Percentiles rank a stretch among this genome's conserved stretches.
phyloP scores from a whole-genome alignment of 331 rosid species.

The Erythrophleum ivorense region DNA sequence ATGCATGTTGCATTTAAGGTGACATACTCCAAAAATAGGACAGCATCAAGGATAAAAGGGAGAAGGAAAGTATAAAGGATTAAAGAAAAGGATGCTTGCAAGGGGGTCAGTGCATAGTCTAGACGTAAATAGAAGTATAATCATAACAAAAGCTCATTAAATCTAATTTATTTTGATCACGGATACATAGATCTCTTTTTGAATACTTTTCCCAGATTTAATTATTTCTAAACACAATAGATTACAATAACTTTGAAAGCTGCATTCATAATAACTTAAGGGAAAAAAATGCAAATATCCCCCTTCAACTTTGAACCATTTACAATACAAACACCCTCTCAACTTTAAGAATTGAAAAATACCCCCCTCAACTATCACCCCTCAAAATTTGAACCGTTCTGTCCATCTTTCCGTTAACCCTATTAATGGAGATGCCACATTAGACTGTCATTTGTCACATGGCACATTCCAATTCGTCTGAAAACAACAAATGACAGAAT shows the following conservation, averaged over 20 bases:
- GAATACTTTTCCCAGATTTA: neutral
- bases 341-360: too few species aligned
- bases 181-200: neutral
- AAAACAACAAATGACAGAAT: neutral
- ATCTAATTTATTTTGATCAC: neutral
- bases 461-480: neutral
- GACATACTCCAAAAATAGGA: neutral
- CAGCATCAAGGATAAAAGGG: neutral
- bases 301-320: too few species aligned
- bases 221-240: neutral
- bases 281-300: too few species aligned
- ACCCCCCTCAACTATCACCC: too few species aligned
- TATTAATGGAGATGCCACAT: neutral
- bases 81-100: neutral
- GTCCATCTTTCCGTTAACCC: too few species aligned
- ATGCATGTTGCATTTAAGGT: too few species aligned
- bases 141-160: neutral
- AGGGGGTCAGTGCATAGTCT: neutral
- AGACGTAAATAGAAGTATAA: neutral
- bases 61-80: neutral
- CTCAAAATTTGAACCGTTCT: too few species aligned
- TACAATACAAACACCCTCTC: too few species aligned
- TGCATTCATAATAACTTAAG: neutral
- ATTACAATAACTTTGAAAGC: neutral
- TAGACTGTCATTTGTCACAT: neutral